Evolutionary conservation across 1,139 yeast species (phyloP), one percentile per base, ranked within the genome.

Genomic region (Suhomyces taliae): DNA sequence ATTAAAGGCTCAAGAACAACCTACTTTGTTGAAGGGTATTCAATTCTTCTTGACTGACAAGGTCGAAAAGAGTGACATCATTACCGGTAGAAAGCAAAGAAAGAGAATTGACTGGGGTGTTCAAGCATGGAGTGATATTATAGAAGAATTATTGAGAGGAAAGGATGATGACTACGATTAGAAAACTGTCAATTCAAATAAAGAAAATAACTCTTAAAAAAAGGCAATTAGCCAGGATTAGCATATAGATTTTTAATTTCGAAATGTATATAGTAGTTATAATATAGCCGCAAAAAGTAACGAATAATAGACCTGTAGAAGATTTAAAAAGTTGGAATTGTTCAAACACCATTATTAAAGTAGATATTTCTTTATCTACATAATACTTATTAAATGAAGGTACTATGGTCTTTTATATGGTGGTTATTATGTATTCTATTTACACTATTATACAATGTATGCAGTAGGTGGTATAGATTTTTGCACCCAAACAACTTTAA

Each of bases 101-200:
- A 76, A 73, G 50, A 76, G 95, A 62, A 76, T 87, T 8, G 74
- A 76, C 36, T 89, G 96, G 96, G 96, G 87, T 2, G 75, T 79
- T 10, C 78, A 77, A 48, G 69, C 82, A 1, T 65, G 79, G 64
- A 66, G 74, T 50, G 86, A 82, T 50, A 65, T 83, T 36, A 74
- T 82, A 29, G 83, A 78, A 38, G 87, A 80, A 55, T 62, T 73
- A 14, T 55, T 67, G 52, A 69, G 61, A 47, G 57, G 47, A 26
- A 48, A 46, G 15, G 48, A 29, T 11, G 32, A 50, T n/a, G 46
- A 45, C 27, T 45, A 31, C 31, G 46, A 40, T 31, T 45, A 36
- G 31, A 33, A 9, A 14, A 12, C 6, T 5, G 2, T 11, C 12
- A 11, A 12, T 7, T 14, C 15, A 6, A 15, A 9, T 3, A 2